phyloP scores from a whole-genome alignment of 176 grass and related monocot species.

The Paspalum vaginatum region DNA sequence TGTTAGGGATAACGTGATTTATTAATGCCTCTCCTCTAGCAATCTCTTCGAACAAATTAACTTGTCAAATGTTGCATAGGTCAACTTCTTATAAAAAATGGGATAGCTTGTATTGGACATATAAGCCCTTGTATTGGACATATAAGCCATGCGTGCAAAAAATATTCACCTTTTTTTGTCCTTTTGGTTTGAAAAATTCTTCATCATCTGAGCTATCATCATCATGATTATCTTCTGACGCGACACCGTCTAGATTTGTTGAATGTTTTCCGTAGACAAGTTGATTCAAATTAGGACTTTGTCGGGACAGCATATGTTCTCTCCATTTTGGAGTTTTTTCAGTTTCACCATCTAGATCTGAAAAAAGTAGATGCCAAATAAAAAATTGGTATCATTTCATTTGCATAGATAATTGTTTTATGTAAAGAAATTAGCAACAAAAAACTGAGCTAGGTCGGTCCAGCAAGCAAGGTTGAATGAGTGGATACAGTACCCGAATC shows the following conservation, averaged over 20 bases:
- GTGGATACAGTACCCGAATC: slow-evolving; percentile 64
- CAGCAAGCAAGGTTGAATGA: background rate
- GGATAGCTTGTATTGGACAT: background rate
- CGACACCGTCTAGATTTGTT: slow-evolving; percentile 28
- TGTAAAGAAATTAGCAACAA: slow-evolving; percentile 30
- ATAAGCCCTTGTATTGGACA: background rate
- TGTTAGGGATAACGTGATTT: background rate
- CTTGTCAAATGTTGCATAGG: background rate
- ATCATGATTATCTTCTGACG: slow-evolving; percentile 40
- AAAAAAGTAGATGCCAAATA: slow-evolving; percentile 9
- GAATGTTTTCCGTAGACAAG: slow-evolving; percentile 71
- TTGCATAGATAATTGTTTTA: slow-evolving; percentile 11
- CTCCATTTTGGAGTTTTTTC: slow-evolving; percentile 90
- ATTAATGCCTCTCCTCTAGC: background rate
- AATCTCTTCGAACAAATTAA: background rate
- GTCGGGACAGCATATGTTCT: slow-evolving; percentile 63
- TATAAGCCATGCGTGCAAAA: slow-evolving; percentile 27
- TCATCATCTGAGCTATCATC: slow-evolving; percentile 73
- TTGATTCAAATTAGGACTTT: slow-evolving; percentile 79
- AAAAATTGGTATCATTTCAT: background rate
- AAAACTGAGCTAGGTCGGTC: background rate
- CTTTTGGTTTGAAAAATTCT: slow-evolving; percentile 84
- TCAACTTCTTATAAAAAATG: background rate
- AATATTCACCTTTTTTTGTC: slow-evolving; percentile 55
- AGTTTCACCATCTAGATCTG: slow-evolving; percentile 54